phyloP scores from a whole-genome alignment of 805 yeast genomes.

The Cephaloascus fragrans region DNA sequence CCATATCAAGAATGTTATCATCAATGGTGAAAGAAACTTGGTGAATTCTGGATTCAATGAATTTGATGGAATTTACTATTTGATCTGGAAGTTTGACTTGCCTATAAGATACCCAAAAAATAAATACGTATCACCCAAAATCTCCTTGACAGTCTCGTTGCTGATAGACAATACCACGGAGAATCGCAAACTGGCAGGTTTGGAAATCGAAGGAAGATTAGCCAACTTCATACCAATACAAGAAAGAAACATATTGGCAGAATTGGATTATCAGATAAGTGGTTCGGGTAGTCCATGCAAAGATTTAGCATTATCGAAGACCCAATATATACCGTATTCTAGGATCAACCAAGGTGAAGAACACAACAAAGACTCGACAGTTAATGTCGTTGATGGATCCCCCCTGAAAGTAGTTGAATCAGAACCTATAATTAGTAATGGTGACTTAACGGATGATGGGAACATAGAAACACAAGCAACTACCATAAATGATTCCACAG shows the following conservation, averaged over 20 bases:
- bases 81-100: conserved; percentile 7
- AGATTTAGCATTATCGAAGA: background rate
- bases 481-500: conserved; percentile 1
- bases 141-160: conserved; percentile 5
- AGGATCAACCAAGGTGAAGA: background rate
- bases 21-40: background rate
- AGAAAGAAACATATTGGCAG: background rate
- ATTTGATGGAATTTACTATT: background rate
- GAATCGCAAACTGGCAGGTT: background rate
- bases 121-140: conserved; percentile 7
- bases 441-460: background rate
- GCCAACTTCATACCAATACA: conserved; percentile 2
- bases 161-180: conserved; percentile 3
- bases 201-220: background rate
- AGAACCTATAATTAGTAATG: conserved; percentile 1
- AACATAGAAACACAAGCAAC: background rate
- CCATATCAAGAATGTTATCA: background rate
- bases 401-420: conserved; percentile 1
- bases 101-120: conserved; percentile 7
- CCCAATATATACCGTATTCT: conserved; percentile 1
- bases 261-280: background rate
- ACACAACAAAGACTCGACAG: conserved; percentile 4
- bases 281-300: background rate
- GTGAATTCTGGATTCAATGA: background rate
- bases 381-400: conserved; percentile 5